These are phyloP conservation scores for Aspergillus carbonarius DNA, from an alignment of 2,329 filamentous ascomycete species.

Conservation along the genomic window DNA sequence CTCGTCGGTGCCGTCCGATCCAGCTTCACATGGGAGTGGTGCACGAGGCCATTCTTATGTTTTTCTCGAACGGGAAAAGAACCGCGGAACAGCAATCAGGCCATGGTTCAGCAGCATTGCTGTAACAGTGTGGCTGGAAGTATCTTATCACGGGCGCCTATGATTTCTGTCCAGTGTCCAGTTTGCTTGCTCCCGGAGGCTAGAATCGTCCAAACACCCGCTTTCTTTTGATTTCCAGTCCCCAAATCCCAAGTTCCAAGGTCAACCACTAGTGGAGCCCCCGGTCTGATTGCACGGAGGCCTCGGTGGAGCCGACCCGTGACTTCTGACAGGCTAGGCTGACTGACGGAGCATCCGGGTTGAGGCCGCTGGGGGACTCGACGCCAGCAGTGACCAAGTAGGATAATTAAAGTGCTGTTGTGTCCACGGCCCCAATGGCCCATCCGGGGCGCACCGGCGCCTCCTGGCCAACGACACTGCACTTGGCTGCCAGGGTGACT, in stretches of 20 bases:
- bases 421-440: slow-evolving; percentile 14
- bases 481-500: slow-evolving; percentile 7
- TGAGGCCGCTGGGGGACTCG: background rate
- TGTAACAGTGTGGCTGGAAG: slow-evolving; percentile 7
- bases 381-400: background rate
- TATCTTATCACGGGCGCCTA: slow-evolving; percentile 12
- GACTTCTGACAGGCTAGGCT: slow-evolving; percentile 18
- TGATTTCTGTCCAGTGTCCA: background rate
- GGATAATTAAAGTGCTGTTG: background rate
- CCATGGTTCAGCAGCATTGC: background rate
- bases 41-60: slow-evolving; percentile 13
- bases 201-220: slow-evolving; percentile 9
- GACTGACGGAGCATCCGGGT: background rate
- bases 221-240: slow-evolving; percentile 15
- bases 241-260: slow-evolving; percentile 15
- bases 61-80: slow-evolving; percentile 12
- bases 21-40: slow-evolving; percentile 19
- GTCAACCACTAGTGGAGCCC: slow-evolving; percentile 13
- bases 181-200: slow-evolving; percentile 6
- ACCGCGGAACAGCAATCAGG: background rate
- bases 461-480: slow-evolving; percentile 8
- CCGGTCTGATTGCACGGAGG: slow-evolving; percentile 17
- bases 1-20: background rate
- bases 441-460: slow-evolving; percentile 12
- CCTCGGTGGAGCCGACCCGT: slow-evolving; percentile 14